phyloP scores from a whole-genome alignment of 139 green algal species.

The Edaphochlamys debaryana region DNA sequence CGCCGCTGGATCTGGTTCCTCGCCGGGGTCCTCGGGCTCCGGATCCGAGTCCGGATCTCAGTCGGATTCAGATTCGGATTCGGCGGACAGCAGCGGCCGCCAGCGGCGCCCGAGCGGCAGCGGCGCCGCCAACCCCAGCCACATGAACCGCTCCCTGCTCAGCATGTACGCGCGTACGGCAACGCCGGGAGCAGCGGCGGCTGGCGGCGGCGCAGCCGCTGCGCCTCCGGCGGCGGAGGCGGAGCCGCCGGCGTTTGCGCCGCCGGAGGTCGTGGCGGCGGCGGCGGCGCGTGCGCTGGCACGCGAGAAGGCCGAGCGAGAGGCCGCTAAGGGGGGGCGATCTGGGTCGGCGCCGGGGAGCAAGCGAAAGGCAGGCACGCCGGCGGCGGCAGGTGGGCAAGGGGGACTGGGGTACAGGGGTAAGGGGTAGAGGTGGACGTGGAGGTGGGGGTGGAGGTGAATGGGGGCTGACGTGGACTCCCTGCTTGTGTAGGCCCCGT shows the following conservation, averaged over 20 bases:
- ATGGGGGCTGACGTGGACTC: no score
- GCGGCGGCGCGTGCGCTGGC: conserved; percentile 61
- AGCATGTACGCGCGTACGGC: conserved; percentile 60
- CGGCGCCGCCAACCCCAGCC: background rate
- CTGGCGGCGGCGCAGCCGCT: conserved; percentile 40
- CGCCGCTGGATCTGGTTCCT: no score
- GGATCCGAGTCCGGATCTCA: background rate
- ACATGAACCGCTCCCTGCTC: conserved; percentile 68
- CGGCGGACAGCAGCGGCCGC: conserved; percentile 20
- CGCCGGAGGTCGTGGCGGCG: conserved; percentile 61
- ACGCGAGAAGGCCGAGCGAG: conserved; percentile 34
- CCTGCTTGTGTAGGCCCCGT: no score
- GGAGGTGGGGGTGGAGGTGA: no score
- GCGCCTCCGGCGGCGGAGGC: conserved; percentile 50
- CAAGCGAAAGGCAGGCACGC: background rate
- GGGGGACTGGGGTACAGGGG: no score
- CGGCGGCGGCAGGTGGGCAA: background rate
- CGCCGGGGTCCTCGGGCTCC: no score
- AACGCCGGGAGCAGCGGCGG: background rate
- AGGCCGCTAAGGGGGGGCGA: background rate
- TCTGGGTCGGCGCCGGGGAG: background rate
- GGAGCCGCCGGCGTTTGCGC: conserved; percentile 61
- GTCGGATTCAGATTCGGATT: no score
- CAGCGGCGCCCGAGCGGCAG: conserved; percentile 29
- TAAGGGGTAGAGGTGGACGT: no score